phyloP scores from a whole-genome alignment of 441 rosid genomes.

The Mallotus repandus region DNA sequence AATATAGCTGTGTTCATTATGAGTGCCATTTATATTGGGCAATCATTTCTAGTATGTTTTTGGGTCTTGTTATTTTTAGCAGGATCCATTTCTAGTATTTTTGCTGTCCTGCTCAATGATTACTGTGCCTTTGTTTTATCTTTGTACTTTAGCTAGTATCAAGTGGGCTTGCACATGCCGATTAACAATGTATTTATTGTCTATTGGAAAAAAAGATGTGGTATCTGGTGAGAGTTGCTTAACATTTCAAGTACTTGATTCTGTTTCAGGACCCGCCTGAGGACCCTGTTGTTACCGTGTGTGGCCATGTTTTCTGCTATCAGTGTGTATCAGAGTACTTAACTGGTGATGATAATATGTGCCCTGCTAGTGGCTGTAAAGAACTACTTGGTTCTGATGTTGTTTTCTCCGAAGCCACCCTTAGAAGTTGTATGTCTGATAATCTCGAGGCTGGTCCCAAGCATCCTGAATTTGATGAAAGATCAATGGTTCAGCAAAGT shows the following conservation, averaged over 20 bases:
- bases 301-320: constrained; percentile 90
- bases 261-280: constrained; percentile 90
- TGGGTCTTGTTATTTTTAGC: neutral
- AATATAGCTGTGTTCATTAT: neutral
- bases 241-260: constrained; percentile 20
- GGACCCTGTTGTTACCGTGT: constrained; percentile 82
- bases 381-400: constrained; percentile 69
- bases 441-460: constrained; percentile 39
- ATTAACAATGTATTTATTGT: neutral
- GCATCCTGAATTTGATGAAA: constrained; percentile 37
- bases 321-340: constrained; percentile 77
- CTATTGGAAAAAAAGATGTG: neutral
- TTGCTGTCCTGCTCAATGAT: neutral
- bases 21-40: neutral
- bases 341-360: no score
- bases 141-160: neutral
- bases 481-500: constrained; percentile 40
- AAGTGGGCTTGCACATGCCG: neutral
- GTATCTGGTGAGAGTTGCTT: constrained; percentile 10
- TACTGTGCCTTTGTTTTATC: neutral
- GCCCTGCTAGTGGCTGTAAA: constrained; percentile 72
- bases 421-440: constrained; percentile 51
- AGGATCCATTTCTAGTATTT: neutral
- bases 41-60: neutral
- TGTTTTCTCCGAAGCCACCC: constrained; percentile 72